Base-by-base conservation (phyloP, 1,284 basidiomycete genomes). In the Tilletiaria anomala region DNA sequence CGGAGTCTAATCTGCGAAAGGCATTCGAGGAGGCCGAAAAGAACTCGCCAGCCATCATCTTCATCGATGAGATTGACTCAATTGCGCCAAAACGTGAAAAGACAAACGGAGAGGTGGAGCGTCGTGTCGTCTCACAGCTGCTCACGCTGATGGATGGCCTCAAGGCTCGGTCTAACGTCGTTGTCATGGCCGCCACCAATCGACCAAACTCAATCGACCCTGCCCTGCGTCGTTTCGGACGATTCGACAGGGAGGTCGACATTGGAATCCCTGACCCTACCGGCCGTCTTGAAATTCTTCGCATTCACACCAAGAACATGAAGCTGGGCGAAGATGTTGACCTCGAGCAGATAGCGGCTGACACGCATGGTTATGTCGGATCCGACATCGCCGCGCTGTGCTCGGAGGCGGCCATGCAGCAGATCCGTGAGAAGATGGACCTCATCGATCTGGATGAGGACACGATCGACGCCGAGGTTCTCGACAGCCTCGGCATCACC, bases 251-350 rank as follows among this genome's bases (percentile, higher is more conserved):
- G 66, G 93, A 97, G 73, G 83, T 97, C 53, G 91, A 97, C 72
- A 97, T 97, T 55, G 87, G 93, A 67, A 96, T 97, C 56, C 93
- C 91, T 41, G 91, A 97, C 70, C 89, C 91, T 0, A 96, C 89
- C 47, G 89, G 91, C 44, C 91, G 93, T 70, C 78, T 96, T 35
- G 91, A 97, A 70, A 96, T 97, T 59, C 78, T 97, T 48, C 83
- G 91, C 50, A 97, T 97, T 54, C 91, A 96, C 75, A 97, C 93
- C 45, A 97, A 96, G 80, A 97, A 97, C 75, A 97, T 97, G 91
- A 97, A 96, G 72, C 76, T 97, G 34, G 78, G 71, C n/a, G 89
- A 96, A 45, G 93, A 97, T 60, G 91, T 97, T 37, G 93, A 97
- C 61, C 77, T 97, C 43, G 91, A 97, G 15, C 59, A 84, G 79